phyloP scores from a whole-genome alignment of 108 stramenopile species.

The Pseudonitzschia multistriata region DNA sequence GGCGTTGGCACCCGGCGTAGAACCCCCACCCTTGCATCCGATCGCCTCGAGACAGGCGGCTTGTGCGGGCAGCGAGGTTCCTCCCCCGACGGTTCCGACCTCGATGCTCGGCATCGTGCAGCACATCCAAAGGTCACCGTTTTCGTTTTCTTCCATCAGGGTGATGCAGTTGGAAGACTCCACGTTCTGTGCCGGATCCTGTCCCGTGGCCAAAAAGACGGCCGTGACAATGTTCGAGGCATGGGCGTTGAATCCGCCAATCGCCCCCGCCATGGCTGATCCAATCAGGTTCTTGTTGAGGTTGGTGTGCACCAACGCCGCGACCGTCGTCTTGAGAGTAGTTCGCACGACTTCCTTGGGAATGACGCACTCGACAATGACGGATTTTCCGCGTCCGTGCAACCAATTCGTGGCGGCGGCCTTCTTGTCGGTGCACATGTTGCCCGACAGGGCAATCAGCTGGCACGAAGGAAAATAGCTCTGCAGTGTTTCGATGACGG shows the following conservation, averaged over 20 bases:
- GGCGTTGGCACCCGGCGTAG: slow-evolving; percentile 89
- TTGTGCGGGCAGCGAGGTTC: slow-evolving; percentile 94
- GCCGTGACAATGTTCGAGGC: slow-evolving; percentile 98
- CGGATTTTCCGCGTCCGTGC: slow-evolving; percentile 95
- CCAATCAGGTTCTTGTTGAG: slow-evolving; percentile 96
- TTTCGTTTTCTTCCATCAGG: slow-evolving; percentile 86
- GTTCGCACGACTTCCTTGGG: slow-evolving; percentile 78
- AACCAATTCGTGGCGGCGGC: slow-evolving; percentile 98
- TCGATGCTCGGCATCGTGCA: slow-evolving; percentile 99
- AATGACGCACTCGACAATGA: slow-evolving; percentile 93
- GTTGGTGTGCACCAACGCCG: slow-evolving; percentile 91
- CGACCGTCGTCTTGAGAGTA: slow-evolving; percentile 93
- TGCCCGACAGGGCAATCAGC: slow-evolving; percentile 92
- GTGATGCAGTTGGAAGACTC: slow-evolving; percentile 95
- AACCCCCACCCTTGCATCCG: slow-evolving; percentile 81
- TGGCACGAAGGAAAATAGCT: slow-evolving; percentile 67
- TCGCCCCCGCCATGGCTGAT: slow-evolving; percentile 93
- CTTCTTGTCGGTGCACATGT: slow-evolving; percentile 99
- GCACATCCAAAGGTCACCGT: slow-evolving; percentile 87
- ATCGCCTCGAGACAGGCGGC: slow-evolving; percentile 91
- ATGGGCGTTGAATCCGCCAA: slow-evolving; percentile 99
- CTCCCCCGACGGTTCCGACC: slow-evolving; percentile 98
- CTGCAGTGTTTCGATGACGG: slow-evolving; percentile 81
- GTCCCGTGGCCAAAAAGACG: slow-evolving; percentile 96
- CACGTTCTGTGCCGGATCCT: slow-evolving; percentile 99